A percentile compares a stretch with the other conserved stretches of the same genome.
Conservation (phyloP, 148 eudicot species). For the Silene uniflora region DNA sequence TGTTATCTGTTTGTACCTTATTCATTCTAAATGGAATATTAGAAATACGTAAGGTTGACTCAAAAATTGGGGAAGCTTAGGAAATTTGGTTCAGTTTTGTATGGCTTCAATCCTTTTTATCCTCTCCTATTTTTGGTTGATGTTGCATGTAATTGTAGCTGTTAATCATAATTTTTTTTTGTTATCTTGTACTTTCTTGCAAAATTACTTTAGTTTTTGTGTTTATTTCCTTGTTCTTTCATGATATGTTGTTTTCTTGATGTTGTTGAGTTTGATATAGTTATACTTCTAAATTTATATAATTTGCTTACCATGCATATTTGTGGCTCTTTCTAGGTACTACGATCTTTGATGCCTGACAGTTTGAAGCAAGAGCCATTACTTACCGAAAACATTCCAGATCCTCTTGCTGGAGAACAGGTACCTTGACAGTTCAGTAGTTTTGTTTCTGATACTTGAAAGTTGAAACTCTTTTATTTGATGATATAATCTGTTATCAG, state of each 20-base stretch:
- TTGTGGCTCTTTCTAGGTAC: conserved; percentile 48
- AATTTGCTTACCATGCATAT: conserved; percentile 13
- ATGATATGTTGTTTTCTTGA: neutral
- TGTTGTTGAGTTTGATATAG: neutral
- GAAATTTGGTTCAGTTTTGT: neutral
- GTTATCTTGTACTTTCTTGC: neutral
- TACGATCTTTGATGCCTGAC: conserved; percentile 59
- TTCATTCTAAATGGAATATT: neutral
- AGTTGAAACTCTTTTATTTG: neutral
- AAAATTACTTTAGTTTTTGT: neutral
- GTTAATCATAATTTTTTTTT: conserved; percentile 1
- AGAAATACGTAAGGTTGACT: neutral
- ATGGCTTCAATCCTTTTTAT: neutral
- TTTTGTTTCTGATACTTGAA: neutral
- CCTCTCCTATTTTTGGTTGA: neutral
- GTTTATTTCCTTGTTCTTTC: neutral
- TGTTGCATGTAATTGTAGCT: neutral
- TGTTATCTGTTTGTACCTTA: no score
- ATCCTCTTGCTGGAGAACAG: conserved; percentile 97
- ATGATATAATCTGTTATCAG: neutral
- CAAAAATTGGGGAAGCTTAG: neutral
- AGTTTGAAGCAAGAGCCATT: conserved; percentile 77
- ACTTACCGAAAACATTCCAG: conserved; percentile 75
- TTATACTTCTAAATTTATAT: neutral
- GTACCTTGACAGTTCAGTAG: conserved; percentile 30